Evolutionary conservation across 1,284 basidiomycete species (phyloP).

Genomic region (Xerocomus amazonicus): DNA sequence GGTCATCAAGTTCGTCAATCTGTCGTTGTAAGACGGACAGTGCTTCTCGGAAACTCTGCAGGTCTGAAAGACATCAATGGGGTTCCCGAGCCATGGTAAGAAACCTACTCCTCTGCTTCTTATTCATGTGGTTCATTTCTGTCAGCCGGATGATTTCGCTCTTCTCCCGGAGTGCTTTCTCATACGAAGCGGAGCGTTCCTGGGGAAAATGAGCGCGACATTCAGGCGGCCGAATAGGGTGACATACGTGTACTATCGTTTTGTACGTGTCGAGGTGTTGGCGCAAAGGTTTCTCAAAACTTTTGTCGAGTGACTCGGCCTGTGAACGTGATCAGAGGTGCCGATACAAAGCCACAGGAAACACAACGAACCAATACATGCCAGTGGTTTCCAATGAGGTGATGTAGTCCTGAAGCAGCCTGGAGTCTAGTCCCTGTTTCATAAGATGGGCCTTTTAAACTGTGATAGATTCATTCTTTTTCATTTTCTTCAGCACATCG

Average conservation of each 20-base stretch:
- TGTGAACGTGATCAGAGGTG: slow-evolving; percentile 28
- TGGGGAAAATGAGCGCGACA: slow-evolving; percentile 31
- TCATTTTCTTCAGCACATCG: not conserved
- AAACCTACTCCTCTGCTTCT: slow-evolving; percentile 75
- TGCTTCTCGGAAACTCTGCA: slow-evolving; percentile 85
- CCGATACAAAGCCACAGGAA: slow-evolving; percentile 1
- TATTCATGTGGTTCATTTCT: slow-evolving; percentile 84
- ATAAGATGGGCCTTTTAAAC: slow-evolving; percentile 77
- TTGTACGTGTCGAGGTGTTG: slow-evolving; percentile 83
- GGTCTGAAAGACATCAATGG: slow-evolving; percentile 47
- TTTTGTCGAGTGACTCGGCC: slow-evolving; percentile 85
- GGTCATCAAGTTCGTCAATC: slow-evolving; percentile 82
- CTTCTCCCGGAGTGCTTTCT: slow-evolving; percentile 76
- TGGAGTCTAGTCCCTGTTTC: slow-evolving; percentile 74
- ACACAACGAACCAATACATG: slow-evolving; percentile 69
- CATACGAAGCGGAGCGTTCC: slow-evolving; percentile 79
- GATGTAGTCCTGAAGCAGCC: slow-evolving; percentile 86
- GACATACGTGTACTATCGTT: slow-evolving; percentile 63
- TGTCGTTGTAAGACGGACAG: slow-evolving; percentile 80
- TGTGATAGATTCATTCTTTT: slow-evolving; percentile 28
- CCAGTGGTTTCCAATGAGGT: slow-evolving; percentile 90
- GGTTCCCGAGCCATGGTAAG: slow-evolving; percentile 4
- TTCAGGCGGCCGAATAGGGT: slow-evolving; percentile 1
- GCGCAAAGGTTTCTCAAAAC: slow-evolving; percentile 85
- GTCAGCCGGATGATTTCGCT: slow-evolving; percentile 84